Evolutionary conservation across 345 rosid genomes (phyloP).

Genomic region (Atalantia buxifolia): DNA sequence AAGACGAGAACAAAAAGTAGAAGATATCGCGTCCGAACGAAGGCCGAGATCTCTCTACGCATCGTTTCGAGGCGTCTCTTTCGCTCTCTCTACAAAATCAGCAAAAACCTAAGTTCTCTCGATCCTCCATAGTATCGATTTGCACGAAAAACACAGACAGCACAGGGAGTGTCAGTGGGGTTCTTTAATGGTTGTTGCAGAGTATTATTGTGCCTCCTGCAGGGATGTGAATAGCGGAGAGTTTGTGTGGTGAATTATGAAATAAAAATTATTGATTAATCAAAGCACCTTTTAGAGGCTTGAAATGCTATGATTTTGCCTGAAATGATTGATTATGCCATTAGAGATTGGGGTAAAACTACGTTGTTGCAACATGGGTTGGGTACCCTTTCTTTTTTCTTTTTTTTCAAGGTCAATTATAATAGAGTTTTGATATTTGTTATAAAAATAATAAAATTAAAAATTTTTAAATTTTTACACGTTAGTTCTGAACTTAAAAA

Average conservation of each 20-base stretch:
- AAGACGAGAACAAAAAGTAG: constrained; percentile 42
- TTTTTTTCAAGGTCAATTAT: no score
- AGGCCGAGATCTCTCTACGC: constrained; percentile 62
- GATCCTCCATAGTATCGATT: constrained; percentile 1
- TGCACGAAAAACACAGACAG: not conserved
- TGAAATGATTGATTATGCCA: not conserved
- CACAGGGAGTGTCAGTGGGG: not conserved
- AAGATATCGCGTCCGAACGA: constrained; percentile 60
- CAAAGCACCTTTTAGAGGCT: not conserved
- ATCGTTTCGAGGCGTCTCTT: constrained; percentile 19
- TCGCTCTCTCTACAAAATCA: not conserved
- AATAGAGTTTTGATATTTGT: no score
- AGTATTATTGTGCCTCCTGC: not conserved
- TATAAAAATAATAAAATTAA: no score
- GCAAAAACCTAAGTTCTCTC: not conserved
- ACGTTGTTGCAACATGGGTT: no score
- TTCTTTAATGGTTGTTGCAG: not conserved
- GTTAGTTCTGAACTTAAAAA: no score
- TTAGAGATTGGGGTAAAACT: not conserved
- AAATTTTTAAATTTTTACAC: no score
- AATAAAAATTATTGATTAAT: not conserved
- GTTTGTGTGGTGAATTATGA: not conserved
- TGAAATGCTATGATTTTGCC: not conserved
- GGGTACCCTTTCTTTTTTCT: no score
- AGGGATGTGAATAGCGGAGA: not conserved